Conservation (phyloP, 2,329 filamentous ascomycete species). For the Penicillium sp. region DNA sequence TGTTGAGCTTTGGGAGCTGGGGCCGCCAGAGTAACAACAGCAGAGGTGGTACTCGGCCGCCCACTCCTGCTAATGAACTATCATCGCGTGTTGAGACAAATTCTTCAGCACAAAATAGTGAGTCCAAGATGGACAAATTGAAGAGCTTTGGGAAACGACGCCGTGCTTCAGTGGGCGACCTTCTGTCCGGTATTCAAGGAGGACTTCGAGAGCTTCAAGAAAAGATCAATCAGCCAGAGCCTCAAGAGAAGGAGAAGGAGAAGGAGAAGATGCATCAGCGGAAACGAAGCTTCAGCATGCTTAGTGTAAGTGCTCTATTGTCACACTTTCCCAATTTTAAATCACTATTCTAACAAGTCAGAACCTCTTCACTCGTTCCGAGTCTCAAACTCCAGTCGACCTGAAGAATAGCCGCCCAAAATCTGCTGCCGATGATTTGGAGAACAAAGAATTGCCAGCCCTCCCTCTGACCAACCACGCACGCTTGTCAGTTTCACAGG, state of each 20-base stretch:
- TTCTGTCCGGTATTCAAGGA: slow-evolving; percentile 20
- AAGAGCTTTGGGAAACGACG: slow-evolving; percentile 30
- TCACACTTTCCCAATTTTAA: neutral
- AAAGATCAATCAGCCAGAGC: slow-evolving; percentile 6
- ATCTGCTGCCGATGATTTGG: neutral
- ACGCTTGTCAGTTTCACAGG: neutral
- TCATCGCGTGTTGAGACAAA: slow-evolving; percentile 3
- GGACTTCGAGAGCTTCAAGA: slow-evolving; percentile 15
- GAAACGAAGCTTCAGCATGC: slow-evolving; percentile 18
- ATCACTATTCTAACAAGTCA: slow-evolving; percentile 7
- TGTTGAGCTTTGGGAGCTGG: slow-evolving; percentile 26
- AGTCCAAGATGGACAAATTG: slow-evolving; percentile 29
- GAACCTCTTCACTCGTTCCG: slow-evolving; percentile 19
- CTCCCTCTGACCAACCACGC: neutral
- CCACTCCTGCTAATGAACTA: slow-evolving; percentile 21
- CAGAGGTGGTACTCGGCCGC: slow-evolving; percentile 18
- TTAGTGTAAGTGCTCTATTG: slow-evolving; percentile 17
- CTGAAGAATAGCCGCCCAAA: neutral
- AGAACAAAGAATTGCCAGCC: slow-evolving; percentile 5
- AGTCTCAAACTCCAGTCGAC: neutral
- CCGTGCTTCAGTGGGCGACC: slow-evolving; percentile 26
- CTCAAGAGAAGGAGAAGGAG: slow-evolving; percentile 2
- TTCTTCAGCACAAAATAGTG: slow-evolving; percentile 13
- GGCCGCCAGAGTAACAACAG: slow-evolving; percentile 18
- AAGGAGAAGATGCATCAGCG: slow-evolving; percentile 1